Evolutionary conservation across 176 grass and related monocot species (phyloP), one percentile per base, ranked within the genome.

Genomic region (Tuctoria greenei): DNA sequence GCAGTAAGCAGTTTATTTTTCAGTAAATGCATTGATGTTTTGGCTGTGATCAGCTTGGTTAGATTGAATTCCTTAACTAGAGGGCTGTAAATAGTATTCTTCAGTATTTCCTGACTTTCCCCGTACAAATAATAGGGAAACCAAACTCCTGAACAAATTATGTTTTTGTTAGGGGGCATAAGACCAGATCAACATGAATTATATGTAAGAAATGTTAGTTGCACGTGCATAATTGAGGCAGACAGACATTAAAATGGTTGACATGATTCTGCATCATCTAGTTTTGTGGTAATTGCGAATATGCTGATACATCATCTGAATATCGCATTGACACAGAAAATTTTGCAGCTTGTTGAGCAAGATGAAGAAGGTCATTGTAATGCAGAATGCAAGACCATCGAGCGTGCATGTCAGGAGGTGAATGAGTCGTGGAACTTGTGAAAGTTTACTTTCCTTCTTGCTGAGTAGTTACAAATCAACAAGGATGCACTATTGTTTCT

Each of bases 351-450:
- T 51, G 91, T 98, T 79, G 95, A 94, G 21, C 91, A 98, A 92
- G 89, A 86, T 61, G 82, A 87, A 79, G 95, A 98, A 81, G 95
- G 95, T 8, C 89, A 94, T 37, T 94, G 95, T 67, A 94, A 94
- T 50, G 83, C 95, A 23, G 84, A 94, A 84, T 98, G 95, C 72
- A 94, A 98, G 69, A 98, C 95, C 41, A 94, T 98, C 62, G 91
- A 98, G 62, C 81, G 84, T 61, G 89, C 95, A 73, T 98, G 95
- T 60, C 95, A 98, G 71, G 86, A 98, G 91, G 95, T 98, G 67
- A 87, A 51, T 62, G 1, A 1, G 35, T 74, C 3, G 44, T 24
- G 4, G 8, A 5, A 18, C 47, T 44, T 49, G 74, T 51, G 58
- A n/a, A 34, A 11, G 7, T 41, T 66, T 31, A 12, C 31, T 41